Evolutionary conservation across 352 stramenopile species (phyloP).

Genomic region (Sclerospora graminicola): DNA sequence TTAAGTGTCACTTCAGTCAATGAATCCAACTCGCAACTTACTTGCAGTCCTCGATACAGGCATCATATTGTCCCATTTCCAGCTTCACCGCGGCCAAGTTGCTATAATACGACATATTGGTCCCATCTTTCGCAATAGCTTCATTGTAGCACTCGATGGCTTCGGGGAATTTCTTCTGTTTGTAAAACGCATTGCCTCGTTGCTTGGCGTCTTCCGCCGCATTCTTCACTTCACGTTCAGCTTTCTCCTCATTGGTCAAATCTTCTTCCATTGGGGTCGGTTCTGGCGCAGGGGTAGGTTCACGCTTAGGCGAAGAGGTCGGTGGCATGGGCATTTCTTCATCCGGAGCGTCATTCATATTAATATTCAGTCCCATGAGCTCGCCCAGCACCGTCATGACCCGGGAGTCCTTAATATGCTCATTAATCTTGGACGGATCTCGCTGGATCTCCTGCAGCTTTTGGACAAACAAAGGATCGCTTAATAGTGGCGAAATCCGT

Average conservation of each 20-base stretch:
- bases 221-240: conserved; percentile 44
- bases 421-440: conserved; percentile 68
- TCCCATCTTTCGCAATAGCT: conserved; percentile 90
- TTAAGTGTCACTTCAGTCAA: background rate
- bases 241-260: conserved; percentile 78
- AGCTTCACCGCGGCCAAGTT: conserved; percentile 98
- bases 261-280: conserved; percentile 79
- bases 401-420: conserved; percentile 71
- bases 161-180: conserved; percentile 93
- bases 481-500: conserved; percentile 78
- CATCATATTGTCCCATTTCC: conserved; percentile 92
- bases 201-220: conserved; percentile 89
- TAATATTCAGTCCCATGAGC: conserved; percentile 76
- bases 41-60: conserved; percentile 90
- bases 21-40: no score
- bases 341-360: conserved; percentile 40
- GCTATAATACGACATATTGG: conserved; percentile 95
- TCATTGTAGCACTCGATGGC: conserved; percentile 93
- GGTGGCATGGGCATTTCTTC: conserved; percentile 35
- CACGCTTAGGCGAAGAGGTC: conserved; percentile 13
- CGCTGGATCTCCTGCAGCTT: conserved; percentile 69
- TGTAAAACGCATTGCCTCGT: conserved; percentile 95
- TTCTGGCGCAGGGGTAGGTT: conserved; percentile 25
- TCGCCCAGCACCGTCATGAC: conserved; percentile 83
- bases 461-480: conserved; percentile 87